These are phyloP conservation scores for Salix viminalis DNA, from an alignment of 345 rosid species.

Conservation along the genomic window DNA sequence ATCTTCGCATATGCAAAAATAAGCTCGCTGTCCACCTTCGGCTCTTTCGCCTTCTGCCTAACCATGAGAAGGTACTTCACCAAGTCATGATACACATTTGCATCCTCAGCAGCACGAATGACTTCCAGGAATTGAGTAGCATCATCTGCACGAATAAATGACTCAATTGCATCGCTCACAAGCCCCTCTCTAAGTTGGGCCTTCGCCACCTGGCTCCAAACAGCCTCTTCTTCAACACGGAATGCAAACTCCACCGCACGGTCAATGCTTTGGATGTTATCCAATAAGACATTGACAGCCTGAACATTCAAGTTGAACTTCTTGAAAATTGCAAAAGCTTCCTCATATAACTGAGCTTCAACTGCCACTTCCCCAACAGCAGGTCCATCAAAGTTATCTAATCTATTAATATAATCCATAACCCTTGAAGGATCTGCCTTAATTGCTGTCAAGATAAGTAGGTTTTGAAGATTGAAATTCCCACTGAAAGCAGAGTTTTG, in stretches of 20 bases:
- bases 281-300: constrained; percentile 68
- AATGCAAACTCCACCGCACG: constrained; percentile 95
- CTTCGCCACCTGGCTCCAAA: constrained; percentile 95
- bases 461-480: constrained; percentile 89
- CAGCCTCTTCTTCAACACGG: constrained; percentile 95
- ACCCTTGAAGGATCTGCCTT: constrained; percentile 96
- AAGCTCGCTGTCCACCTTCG: constrained; percentile 91
- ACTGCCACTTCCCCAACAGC: constrained; percentile 96
- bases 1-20: constrained; percentile 93
- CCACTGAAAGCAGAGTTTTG: constrained; percentile 99
- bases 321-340: constrained; percentile 80
- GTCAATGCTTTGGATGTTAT: constrained; percentile 65
- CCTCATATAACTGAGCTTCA: constrained; percentile 82
- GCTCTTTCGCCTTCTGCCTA: constrained; percentile 91
- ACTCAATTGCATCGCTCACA: constrained; percentile 94
- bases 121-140: constrained; percentile 75
- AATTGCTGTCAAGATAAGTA: constrained; percentile 90
- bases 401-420: constrained; percentile 93
- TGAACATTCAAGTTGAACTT: constrained; percentile 77
- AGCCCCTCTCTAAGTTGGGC: constrained; percentile 93
- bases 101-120: constrained; percentile 70
- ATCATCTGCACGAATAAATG: constrained; percentile 92
- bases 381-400: constrained; percentile 98
- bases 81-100: constrained; percentile 84
- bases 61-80: constrained; percentile 95